Percentiles rank a stretch among this genome's conserved stretches.
phyloP scores from a whole-genome alignment of 495 filamentous ascomycete genomes.

The Xylaria grammica region DNA sequence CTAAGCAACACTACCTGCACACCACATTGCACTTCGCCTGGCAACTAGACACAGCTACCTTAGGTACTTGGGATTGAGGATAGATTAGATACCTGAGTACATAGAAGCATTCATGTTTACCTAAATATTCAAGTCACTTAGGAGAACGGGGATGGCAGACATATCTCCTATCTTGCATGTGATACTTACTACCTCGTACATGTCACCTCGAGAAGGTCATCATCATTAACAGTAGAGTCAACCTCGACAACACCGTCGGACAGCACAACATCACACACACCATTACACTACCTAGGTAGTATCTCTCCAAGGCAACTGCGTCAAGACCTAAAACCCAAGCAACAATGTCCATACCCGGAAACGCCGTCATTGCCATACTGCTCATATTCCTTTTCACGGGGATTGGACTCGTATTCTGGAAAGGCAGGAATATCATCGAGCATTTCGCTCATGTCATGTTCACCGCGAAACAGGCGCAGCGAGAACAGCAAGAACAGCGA shows the following conservation, averaged over 20 bases:
- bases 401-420: slow-evolving; percentile 17
- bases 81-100: too few species aligned
- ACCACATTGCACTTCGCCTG: not conserved
- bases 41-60: not conserved
- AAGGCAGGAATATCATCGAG: slow-evolving; percentile 4
- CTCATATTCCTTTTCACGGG: slow-evolving; percentile 20
- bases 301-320: not conserved
- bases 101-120: too few species aligned
- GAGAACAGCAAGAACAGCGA: not conserved
- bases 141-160: too few species aligned
- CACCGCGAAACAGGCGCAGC: slow-evolving; percentile 9
- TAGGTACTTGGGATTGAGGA: too few species aligned
- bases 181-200: too few species aligned
- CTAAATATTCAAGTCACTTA: too few species aligned
- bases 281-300: not conserved
- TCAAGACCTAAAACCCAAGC: not conserved
- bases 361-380: slow-evolving; percentile 23
- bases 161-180: too few species aligned
- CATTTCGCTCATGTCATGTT: slow-evolving; percentile 27
- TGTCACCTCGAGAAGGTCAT: too few species aligned
- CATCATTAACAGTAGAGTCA: too few species aligned
- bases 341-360: slow-evolving; percentile 9
- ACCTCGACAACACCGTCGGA: too few species aligned
- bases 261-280: not conserved
- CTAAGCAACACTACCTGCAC: too few species aligned